Base-by-base conservation (phyloP, 1,284 basidiomycete species). In the Fomitopsis pinicola region DNA sequence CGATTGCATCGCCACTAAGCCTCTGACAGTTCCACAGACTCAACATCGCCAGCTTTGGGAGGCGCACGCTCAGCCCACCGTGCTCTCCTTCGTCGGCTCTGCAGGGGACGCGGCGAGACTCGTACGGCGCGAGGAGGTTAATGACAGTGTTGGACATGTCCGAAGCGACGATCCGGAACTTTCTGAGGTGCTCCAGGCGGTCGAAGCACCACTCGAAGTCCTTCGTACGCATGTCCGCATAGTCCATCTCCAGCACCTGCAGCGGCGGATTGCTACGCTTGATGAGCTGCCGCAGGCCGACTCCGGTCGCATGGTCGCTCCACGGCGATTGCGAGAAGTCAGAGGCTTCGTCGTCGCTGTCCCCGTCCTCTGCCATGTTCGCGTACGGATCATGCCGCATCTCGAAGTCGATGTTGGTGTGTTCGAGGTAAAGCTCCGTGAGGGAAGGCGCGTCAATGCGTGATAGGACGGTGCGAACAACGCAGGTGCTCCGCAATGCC, bases 61-160 rank as follows among this genome's bases (percentile, higher is more conserved):
- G 71, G 26, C 85, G 77, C 57, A 87, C 67, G 12, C 61, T 64
- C 57, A 66, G 64, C 17, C 59, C 54, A 60, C 62, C 62, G 57
- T 59, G 38, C 55, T 64, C 59, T 45, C 59, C 35, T 38, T 44
- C 60, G 40, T 52, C 64, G 19, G 57, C 26, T 58, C 64, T 15
- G 57, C 59, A 44, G 60, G 64, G 44, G 46, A 59, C 44, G 56
- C 53, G 54, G 10, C 46, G 33, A n/a, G 58, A 56, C 62, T 56
- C 65, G 66, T 69, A 75, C 44, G 85, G 86, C 56, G 76, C 77
- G 40, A 91, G 75, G 63, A 88, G 74, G 33, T 72, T 72, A 42
- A 91, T 77, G 61, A 91, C 89, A 52, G 77, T 82, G 73, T 91
- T 80, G 33, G 87, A 87, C 89, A 91, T 88, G 71, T 91, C 89